Conservation (phyloP, 495 filamentous ascomycete genomes). For the Neurospora africana region DNA sequence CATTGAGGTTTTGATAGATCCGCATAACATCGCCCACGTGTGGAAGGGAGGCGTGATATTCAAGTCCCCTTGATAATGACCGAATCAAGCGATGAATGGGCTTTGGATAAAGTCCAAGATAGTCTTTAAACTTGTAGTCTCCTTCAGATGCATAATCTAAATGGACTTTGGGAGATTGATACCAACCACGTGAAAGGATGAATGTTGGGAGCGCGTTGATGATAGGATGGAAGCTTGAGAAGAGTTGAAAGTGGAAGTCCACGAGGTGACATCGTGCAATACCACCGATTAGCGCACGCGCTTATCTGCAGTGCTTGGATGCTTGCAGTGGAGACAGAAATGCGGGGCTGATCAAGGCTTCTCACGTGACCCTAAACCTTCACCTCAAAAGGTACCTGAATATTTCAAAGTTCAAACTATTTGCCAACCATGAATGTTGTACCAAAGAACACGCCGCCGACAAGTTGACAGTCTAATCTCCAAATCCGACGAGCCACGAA, state of each 20-base stretch:
- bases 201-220: background rate
- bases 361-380: background rate
- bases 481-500: background rate
- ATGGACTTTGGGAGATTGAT: too few species aligned
- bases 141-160: background rate
- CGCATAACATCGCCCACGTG: slow-evolving; percentile 33
- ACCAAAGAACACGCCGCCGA: background rate
- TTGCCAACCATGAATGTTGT: background rate
- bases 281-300: background rate
- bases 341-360: background rate
- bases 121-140: background rate
- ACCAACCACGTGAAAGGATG: too few species aligned
- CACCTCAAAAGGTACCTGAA: background rate
- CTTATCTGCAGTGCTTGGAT: background rate
- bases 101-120: background rate
- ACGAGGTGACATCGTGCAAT: background rate
- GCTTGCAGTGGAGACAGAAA: background rate
- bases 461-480: background rate
- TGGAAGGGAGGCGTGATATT: slow-evolving; percentile 37
- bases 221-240: too few species aligned
- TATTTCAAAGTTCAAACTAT: background rate
- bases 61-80: slow-evolving; percentile 11
- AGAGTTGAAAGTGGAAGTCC: background rate
- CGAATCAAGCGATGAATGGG: background rate
- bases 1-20: slow-evolving; percentile 31